Conservation (phyloP, 2,329 filamentous ascomycete species). For the Pyricularia grisea region DNA sequence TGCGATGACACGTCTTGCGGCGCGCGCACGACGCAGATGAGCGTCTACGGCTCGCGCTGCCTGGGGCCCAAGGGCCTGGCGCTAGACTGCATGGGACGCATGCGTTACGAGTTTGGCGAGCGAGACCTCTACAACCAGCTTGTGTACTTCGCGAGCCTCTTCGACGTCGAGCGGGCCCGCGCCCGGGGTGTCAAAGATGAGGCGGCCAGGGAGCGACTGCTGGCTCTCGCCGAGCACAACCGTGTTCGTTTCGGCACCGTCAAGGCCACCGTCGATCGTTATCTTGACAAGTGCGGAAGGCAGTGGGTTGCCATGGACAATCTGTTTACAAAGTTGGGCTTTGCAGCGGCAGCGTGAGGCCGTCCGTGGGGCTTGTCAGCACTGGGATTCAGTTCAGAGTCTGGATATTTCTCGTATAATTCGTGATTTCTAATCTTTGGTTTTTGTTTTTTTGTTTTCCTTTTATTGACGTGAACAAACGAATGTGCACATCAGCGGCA, state of each 20-base stretch:
- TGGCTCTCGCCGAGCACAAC: conserved; percentile 73
- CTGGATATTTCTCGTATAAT: background rate
- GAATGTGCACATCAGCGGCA: background rate
- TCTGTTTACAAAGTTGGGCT: conserved; percentile 63
- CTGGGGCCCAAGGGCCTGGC: conserved; percentile 80
- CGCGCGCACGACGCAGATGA: conserved; percentile 81
- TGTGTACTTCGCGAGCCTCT: conserved; percentile 74
- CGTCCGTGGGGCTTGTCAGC: too few species aligned
- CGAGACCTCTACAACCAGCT: conserved; percentile 93
- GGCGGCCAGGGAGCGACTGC: conserved; percentile 44
- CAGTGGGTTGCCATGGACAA: conserved; percentile 93
- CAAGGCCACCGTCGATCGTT: conserved; percentile 68
- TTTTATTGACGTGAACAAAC: background rate
- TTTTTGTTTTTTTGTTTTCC: background rate
- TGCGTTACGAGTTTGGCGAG: conserved; percentile 82
- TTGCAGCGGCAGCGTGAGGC: conserved; percentile 20
- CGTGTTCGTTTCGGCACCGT: conserved; percentile 67
- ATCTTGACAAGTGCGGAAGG: conserved; percentile 80
- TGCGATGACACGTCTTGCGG: conserved; percentile 87
- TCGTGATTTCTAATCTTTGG: background rate
- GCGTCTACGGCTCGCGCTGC: conserved; percentile 84
- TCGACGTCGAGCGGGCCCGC: conserved; percentile 80
- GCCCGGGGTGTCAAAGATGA: conserved; percentile 27
- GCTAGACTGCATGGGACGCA: conserved; percentile 73
- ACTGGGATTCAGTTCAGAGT: background rate